Percentiles rank a stretch among this genome's conserved stretches.
phyloP scores from a whole-genome alignment of 306 rosid species.

The Trifolium dubium region DNA sequence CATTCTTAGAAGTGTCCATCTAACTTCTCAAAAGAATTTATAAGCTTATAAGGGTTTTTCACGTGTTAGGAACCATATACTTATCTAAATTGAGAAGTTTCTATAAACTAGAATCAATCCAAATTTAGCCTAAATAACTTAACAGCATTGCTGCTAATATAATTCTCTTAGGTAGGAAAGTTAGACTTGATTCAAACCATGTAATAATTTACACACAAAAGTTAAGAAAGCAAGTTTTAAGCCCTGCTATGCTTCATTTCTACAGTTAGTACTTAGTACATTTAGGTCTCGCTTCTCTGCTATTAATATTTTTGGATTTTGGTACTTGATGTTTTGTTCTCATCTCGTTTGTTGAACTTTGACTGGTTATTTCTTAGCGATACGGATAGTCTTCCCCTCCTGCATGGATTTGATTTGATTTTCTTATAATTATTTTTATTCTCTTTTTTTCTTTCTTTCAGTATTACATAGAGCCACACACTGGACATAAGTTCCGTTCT shows the following conservation, averaged over 20 bases:
- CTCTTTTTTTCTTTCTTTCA: conserved; percentile 41
- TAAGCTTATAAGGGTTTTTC: no score
- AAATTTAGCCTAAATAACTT: neutral
- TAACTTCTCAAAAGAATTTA: no score
- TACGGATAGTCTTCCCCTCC: conserved; percentile 21
- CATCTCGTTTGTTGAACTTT: neutral
- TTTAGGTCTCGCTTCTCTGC: conserved; percentile 9
- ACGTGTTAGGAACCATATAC: no score
- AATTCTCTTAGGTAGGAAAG: neutral
- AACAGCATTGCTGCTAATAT: no score
- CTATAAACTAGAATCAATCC: neutral
- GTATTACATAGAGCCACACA: conserved; percentile 63
- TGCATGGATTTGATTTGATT: neutral
- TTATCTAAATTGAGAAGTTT: no score
- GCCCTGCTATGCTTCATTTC: conserved; percentile 3
- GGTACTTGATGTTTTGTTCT: neutral
- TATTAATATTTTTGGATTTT: neutral
- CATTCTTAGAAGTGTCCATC: no score
- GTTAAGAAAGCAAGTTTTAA: conserved; percentile 6
- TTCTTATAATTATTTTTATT: neutral
- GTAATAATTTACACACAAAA: neutral
- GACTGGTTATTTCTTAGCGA: conserved; percentile 10
- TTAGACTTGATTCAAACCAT: neutral
- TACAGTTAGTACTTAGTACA: conserved; percentile 2
- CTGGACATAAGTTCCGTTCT: conserved; percentile 62